Evolutionary conservation across 1,139 yeast species (phyloP).

Genomic region (Magnusiomyces ingens): DNA sequence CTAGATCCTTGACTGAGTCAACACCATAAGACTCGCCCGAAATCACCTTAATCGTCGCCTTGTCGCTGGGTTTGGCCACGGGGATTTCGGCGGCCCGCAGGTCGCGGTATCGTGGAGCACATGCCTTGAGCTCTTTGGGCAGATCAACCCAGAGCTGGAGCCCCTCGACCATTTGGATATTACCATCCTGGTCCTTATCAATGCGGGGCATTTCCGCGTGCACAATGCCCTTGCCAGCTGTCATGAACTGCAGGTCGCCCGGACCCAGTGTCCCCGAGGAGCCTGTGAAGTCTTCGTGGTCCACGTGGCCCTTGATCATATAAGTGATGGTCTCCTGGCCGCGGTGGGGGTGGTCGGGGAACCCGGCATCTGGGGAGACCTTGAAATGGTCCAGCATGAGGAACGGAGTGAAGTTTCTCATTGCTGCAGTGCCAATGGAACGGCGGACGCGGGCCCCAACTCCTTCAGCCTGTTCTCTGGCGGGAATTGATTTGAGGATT

Average conservation of each 20-base stretch:
- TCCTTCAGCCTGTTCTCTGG: constrained; percentile 77
- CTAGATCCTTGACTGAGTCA: constrained; percentile 64
- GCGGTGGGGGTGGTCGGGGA: constrained; percentile 90
- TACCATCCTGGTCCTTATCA: constrained; percentile 40
- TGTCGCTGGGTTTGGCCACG: constrained; percentile 55
- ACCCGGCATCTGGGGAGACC: constrained; percentile 63
- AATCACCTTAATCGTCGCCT: constrained; percentile 63
- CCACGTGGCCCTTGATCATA: constrained; percentile 65
- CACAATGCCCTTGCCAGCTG: constrained; percentile 85
- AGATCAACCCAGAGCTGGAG: constrained; percentile 91
- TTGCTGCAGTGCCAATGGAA: constrained; percentile 62
- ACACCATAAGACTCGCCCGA: constrained; percentile 74
- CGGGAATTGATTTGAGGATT: constrained; percentile 53
- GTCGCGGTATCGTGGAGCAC: constrained; percentile 77
- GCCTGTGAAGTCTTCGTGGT: constrained; percentile 92
- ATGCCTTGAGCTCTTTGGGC: constrained; percentile 60
- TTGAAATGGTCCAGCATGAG: constrained; percentile 76
- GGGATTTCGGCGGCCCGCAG: constrained; percentile 69
- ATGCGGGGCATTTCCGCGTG: constrained; percentile 84
- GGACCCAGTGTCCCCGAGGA: constrained; percentile 67
- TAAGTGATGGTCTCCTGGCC: constrained; percentile 87
- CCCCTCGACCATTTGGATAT: constrained; percentile 44
- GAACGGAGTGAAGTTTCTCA: constrained; percentile 76
- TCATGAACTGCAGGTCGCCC: constrained; percentile 92
- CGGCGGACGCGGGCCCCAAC: constrained; percentile 81